phyloP scores from a whole-genome alignment of 768 basidiomycete species.

The Leccinum truebloodii region DNA sequence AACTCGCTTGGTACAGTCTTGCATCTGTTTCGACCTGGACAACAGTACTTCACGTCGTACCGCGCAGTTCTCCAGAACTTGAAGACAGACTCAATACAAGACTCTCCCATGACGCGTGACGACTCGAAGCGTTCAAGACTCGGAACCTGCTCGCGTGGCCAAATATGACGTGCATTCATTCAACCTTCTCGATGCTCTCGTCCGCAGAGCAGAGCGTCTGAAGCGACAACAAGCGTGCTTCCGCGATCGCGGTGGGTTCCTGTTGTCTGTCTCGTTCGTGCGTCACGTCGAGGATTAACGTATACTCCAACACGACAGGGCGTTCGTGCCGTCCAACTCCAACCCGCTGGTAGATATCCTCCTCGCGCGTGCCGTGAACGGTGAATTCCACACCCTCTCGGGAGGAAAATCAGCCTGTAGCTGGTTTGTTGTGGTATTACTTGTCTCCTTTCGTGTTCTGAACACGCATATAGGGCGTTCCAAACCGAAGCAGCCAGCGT shows the following conservation, averaged over 20 bases:
- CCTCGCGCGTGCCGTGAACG: conserved; percentile 48
- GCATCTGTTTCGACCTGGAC: no score
- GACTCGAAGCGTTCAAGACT: no score
- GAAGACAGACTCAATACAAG: no score
- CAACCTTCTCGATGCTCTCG: not conserved
- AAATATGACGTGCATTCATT: not conserved
- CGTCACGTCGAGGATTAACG: not conserved
- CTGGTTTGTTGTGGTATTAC: conserved; percentile 15
- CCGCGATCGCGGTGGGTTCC: conserved; percentile 67
- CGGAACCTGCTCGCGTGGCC: no score
- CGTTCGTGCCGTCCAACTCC: conserved; percentile 51
- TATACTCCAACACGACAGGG: conserved; percentile 34
- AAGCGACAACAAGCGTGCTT: conserved; percentile 66
- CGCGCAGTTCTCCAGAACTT: no score
- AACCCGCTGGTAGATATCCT: conserved; percentile 54
- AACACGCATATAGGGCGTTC: conserved; percentile 11
- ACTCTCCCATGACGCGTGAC: no score
- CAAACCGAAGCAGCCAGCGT: no score
- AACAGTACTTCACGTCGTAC: no score
- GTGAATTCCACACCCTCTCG: conserved; percentile 32
- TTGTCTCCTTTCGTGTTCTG: not conserved
- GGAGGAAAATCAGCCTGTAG: not conserved
- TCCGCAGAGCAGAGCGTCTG: conserved; percentile 53
- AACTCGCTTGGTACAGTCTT: no score
- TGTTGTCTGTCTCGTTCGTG: conserved; percentile 10